Percentiles rank a stretch among this genome's conserved stretches.
Evolutionary conservation across 495 filamentous ascomycete species (phyloP).

Genomic region (Platismatia glauca): DNA sequence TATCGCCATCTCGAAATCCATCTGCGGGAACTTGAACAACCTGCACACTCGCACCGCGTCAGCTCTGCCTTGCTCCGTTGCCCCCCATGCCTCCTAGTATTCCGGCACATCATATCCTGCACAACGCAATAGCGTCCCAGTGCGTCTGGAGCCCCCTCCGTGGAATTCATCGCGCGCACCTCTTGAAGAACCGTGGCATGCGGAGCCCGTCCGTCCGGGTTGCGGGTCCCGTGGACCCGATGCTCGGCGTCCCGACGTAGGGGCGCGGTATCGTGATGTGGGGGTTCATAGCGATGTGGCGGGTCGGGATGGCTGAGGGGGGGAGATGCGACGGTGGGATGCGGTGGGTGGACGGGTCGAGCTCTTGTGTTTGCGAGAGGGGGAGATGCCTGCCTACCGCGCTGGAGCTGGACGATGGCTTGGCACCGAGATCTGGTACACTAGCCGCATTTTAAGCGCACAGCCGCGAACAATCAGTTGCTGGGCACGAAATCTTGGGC

Average conservation of each 20-base stretch:
- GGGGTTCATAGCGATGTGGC: constrained; percentile 42
- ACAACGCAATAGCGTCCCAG: neutral
- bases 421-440: no score
- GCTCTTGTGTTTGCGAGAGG: neutral
- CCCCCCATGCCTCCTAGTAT: neutral
- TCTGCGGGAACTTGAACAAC: constrained; percentile 59
- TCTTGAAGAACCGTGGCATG: constrained; percentile 51
- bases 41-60: constrained; percentile 24
- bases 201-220: constrained; percentile 44
- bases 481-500: no score
- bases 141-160: neutral
- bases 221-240: constrained; percentile 42
- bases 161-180: constrained; percentile 26
- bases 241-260: constrained; percentile 45
- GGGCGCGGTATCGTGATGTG: constrained; percentile 55
- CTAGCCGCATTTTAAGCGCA: neutral
- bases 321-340: neutral
- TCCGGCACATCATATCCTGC: no score
- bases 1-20: constrained; percentile 68
- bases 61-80: neutral
- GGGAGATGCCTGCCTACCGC: no score
- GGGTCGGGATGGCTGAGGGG: neutral
- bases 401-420: no score
- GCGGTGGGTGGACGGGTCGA: neutral
- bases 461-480: neutral